A percentile compares a stretch with the other conserved stretches of the same genome.
Conservation (phyloP, 2,329 filamentous ascomycete species). For the Plenodomus tracheiphilus region DNA sequence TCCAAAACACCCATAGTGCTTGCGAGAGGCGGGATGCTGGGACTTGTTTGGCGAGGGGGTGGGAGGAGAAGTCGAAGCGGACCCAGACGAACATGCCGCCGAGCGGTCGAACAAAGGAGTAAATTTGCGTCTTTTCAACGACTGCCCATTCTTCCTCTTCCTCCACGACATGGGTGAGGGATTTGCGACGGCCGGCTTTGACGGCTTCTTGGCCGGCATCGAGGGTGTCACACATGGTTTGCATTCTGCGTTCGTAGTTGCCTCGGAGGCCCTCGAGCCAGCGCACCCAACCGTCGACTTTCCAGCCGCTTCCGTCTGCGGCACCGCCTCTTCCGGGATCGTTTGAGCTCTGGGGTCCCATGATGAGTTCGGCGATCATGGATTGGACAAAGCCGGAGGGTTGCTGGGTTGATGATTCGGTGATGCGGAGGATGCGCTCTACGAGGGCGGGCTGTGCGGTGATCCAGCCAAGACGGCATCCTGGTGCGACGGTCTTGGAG, state of each 20-base stretch:
- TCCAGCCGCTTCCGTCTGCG: slow-evolving; percentile 67
- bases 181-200: slow-evolving; percentile 58
- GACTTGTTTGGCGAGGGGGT: slow-evolving; percentile 66
- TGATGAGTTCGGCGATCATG: slow-evolving; percentile 75
- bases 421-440: slow-evolving; percentile 73
- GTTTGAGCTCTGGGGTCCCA: slow-evolving; percentile 66
- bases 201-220: slow-evolving; percentile 69
- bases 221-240: slow-evolving; percentile 72
- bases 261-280: slow-evolving; percentile 87
- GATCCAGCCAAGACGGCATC: slow-evolving; percentile 88
- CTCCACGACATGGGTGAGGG: slow-evolving; percentile 38
- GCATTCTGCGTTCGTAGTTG: slow-evolving; percentile 84
- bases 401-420: slow-evolving; percentile 77
- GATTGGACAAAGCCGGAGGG: slow-evolving; percentile 89
- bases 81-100: slow-evolving; percentile 95
- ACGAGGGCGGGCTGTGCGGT: slow-evolving; percentile 79
- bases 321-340: slow-evolving; percentile 52
- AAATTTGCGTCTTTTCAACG: slow-evolving; percentile 73
- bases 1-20: slow-evolving; percentile 73
- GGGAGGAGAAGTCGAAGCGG: slow-evolving; percentile 68
- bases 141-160: slow-evolving; percentile 72
- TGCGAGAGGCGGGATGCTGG: slow-evolving; percentile 62
- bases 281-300: slow-evolving; percentile 82
- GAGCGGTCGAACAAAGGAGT: slow-evolving; percentile 76
- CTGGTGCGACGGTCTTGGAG: slow-evolving; percentile 88